These are phyloP conservation scores for Liriodendron chinense DNA, from an alignment of 164 flowering plant genomes.

Conservation along the genomic window DNA sequence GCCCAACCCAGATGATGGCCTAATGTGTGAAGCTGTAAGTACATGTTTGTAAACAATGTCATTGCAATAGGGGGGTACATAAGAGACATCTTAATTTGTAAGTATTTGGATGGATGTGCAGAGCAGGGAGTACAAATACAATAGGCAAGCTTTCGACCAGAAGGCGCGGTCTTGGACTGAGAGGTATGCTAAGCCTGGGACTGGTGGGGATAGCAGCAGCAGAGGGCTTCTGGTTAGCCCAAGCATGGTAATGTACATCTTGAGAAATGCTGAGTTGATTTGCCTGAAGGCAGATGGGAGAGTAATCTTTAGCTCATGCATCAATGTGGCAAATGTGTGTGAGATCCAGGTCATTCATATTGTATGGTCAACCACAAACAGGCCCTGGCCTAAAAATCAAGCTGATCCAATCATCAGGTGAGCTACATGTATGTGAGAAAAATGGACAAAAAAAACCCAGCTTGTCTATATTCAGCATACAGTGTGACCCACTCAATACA, in stretches of 20 bases:
- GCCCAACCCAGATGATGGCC: constrained; percentile 94
- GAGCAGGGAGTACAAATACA: constrained; percentile 88
- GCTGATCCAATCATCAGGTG: neutral
- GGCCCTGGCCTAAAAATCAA: neutral
- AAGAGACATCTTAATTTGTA: neutral
- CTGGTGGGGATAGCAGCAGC: constrained; percentile 21
- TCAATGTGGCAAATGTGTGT: neutral
- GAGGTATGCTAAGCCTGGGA: constrained; percentile 56
- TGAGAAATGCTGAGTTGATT: neutral
- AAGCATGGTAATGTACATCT: constrained; percentile 21
- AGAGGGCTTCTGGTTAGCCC: constrained; percentile 16
- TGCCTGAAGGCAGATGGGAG: neutral
- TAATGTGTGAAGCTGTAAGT: constrained; percentile 89
- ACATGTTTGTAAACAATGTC: neutral
- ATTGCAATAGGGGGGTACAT: neutral
- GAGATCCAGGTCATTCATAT: neutral
- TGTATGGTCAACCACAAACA: neutral
- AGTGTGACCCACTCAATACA: neutral
- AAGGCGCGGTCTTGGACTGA: constrained; percentile 79
- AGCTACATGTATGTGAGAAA: neutral
- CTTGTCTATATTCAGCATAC: neutral
- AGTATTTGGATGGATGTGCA: constrained; percentile 34
- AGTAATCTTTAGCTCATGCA: neutral
- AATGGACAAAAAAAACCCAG: neutral
- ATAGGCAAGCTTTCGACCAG: constrained; percentile 70